A percentile compares a stretch with the other conserved stretches of the same genome.
These are phyloP conservation scores for Evansstolkia leycettana DNA, from an alignment of 495 filamentous ascomycete genomes.

Conservation along the genomic window DNA sequence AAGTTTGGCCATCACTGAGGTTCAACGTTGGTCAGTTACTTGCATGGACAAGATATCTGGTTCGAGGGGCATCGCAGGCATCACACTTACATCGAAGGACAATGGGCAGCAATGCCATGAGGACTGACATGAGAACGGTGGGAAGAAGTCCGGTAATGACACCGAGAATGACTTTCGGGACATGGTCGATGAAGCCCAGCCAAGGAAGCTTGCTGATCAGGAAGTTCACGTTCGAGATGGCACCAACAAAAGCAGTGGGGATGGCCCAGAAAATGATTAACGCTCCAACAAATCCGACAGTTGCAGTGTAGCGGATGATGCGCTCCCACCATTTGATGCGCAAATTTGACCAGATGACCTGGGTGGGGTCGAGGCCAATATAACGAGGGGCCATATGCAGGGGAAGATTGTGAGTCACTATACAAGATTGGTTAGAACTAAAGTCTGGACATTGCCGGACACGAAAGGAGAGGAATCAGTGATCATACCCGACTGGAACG, in stretches of 20 bases:
- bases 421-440: conserved; percentile 1
- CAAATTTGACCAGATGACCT: conserved; percentile 84
- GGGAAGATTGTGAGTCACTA: conserved; percentile 75
- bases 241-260: conserved; percentile 75
- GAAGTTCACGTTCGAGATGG: conserved; percentile 72
- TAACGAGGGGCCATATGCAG: conserved; percentile 88
- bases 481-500: conserved; percentile 46
- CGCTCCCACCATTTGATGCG: conserved; percentile 82
- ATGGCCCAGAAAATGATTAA: conserved; percentile 91
- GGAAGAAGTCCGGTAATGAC: conserved; percentile 80
- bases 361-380: conserved; percentile 72
- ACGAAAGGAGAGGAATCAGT: not conserved
- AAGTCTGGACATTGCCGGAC: not conserved
- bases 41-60: conserved; percentile 1
- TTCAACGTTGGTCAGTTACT: not conserved
- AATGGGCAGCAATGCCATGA: conserved; percentile 85
- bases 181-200: conserved; percentile 59
- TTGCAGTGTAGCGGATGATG: conserved; percentile 56
- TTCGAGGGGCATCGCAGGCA: not conserved
- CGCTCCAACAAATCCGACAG: conserved; percentile 56
- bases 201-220: conserved; percentile 50
- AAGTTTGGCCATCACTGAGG: conserved; percentile 58
- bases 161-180: conserved; percentile 62
- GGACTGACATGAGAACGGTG: conserved; percentile 61
- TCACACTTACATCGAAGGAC: conserved; percentile 54